These are phyloP conservation scores for Aschersonia sp. DNA, from an alignment of 2,329 filamentous ascomycete species.

Conservation along the genomic window DNA sequence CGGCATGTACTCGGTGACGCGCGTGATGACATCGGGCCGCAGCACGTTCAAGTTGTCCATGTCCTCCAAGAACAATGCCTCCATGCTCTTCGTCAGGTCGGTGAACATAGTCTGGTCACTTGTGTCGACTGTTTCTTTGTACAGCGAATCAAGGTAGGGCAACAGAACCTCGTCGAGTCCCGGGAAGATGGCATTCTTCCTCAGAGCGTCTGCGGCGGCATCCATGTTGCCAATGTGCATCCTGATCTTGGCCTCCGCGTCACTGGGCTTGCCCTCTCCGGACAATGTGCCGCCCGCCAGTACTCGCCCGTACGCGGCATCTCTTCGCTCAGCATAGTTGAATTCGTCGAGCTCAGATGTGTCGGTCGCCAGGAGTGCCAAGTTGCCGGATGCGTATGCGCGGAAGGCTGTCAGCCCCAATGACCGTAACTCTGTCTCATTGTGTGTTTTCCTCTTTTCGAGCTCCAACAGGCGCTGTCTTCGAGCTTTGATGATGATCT, in stretches of 20 bases:
- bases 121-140: conserved; percentile 47
- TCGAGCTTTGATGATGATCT: conserved; percentile 49
- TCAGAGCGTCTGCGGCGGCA: conserved; percentile 33
- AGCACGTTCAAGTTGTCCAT: conserved; percentile 79
- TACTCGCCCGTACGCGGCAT: conserved; percentile 37
- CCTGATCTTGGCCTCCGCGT: conserved; percentile 75
- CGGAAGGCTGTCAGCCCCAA: conserved; percentile 38
- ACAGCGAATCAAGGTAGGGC: conserved; percentile 64
- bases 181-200: conserved; percentile 33
- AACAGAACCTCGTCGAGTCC: conserved; percentile 54
- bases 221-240: conserved; percentile 65
- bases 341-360: conserved; percentile 27
- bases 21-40: conserved; percentile 64
- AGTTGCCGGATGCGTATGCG: conserved; percentile 38
- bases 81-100: conserved; percentile 71
- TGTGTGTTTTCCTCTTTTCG: conserved; percentile 53
- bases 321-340: conserved; percentile 34
- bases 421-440: conserved; percentile 28
- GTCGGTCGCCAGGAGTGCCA: conserved; percentile 34
- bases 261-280: conserved; percentile 47
- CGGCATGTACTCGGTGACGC: conserved; percentile 84
- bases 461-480: conserved; percentile 71
- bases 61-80: conserved; percentile 76
- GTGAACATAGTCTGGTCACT: conserved; percentile 64
- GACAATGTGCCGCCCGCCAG: conserved; percentile 39